Base-by-base conservation (phyloP, 1,284 basidiomycete species). In the Moniliophthora roreri region DNA sequence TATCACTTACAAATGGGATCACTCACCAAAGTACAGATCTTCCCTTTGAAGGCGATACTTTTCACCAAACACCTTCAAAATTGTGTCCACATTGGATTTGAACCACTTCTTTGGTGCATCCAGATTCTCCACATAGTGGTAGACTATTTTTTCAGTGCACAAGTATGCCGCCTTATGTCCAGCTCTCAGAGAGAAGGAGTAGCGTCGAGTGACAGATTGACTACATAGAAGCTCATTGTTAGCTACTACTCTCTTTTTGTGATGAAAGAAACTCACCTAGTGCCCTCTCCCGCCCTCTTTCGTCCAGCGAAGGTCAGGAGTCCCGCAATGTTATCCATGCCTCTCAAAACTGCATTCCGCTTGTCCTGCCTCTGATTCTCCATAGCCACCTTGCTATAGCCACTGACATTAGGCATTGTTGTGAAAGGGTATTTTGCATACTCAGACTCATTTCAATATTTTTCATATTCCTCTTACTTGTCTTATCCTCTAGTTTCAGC, bases 71-170 rank as follows among this genome's bases (percentile, higher is more conserved):
- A 78, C 66, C 48, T 78, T 65, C 63, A 90, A 57, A 55, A 93
- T 84, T 11, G 72, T 65, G 58, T 87, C 80, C n/a, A 83, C 78
- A 59, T 90, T 84, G 1, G 76, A 77, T 51, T 80, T 79, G 63
- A 93, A 86, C 86, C 90, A 92, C 53, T 69, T 77, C 64, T 82
- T 85, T 0, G 87, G 81, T 11, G 79, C 78, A 18, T 80, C 76
- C 24, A 87, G 64, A 28, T 77, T 74, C 42, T 82, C 76, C 57
- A 91, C 75, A 62, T 85, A 91, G 15, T 76, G 76, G 63, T 90
- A 89, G 51, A 81, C 72, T 2, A 84, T 85, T 38, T 81, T 74
- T 62, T 91, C 90, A 0, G 84, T 77, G 57, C 81, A 83, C 40
- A 93, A 62, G 52, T 83, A 76, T 0, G 89, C 86, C 18, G 79